Evolutionary conservation across 2,329 filamentous ascomycete species (phyloP).

Genomic region (Sarocladiaceae sp.): DNA sequence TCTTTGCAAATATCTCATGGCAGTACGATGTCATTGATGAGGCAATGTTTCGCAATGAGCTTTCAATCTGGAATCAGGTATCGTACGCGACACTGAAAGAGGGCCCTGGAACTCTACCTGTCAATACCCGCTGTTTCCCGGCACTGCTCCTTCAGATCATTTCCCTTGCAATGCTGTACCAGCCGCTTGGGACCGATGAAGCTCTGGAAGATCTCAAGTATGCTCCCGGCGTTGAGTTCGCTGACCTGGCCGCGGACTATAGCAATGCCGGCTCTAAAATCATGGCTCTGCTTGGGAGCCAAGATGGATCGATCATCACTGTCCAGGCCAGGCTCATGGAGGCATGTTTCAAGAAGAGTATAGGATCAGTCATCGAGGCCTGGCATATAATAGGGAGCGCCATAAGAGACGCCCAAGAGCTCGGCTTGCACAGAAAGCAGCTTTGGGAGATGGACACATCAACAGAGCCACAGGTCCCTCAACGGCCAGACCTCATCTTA

Average conservation of each 20-base stretch:
- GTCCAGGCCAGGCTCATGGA: slow-evolving; percentile 10
- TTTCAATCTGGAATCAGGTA: slow-evolving; percentile 7
- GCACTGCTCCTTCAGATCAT: slow-evolving; percentile 11
- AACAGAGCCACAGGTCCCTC: background rate
- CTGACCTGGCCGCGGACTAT: slow-evolving; percentile 11
- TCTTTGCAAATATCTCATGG: slow-evolving; percentile 12
- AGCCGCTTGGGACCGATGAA: slow-evolving; percentile 8
- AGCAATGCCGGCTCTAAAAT: slow-evolving; percentile 10
- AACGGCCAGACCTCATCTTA: slow-evolving; percentile 4
- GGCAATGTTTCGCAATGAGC: slow-evolving; percentile 8
- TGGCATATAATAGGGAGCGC: slow-evolving; percentile 12
- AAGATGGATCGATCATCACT: slow-evolving; percentile 5
- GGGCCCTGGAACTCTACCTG: slow-evolving; percentile 6
- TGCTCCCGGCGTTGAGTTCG: slow-evolving; percentile 11
- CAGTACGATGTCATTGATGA: slow-evolving; percentile 13
- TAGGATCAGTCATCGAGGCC: slow-evolving; percentile 9
- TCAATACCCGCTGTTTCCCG: slow-evolving; percentile 9
- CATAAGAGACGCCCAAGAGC: slow-evolving; percentile 12
- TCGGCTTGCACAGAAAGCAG: slow-evolving; percentile 9
- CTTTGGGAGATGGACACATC: background rate
- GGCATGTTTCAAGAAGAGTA: slow-evolving; percentile 11
- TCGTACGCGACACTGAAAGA: slow-evolving; percentile 9
- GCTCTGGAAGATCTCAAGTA: slow-evolving; percentile 11
- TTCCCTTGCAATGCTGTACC: slow-evolving; percentile 9
- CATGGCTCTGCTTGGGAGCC: background rate